These are phyloP conservation scores for Clarkia xantiana DNA, from an alignment of 345 rosid species.

Conservation along the genomic window DNA sequence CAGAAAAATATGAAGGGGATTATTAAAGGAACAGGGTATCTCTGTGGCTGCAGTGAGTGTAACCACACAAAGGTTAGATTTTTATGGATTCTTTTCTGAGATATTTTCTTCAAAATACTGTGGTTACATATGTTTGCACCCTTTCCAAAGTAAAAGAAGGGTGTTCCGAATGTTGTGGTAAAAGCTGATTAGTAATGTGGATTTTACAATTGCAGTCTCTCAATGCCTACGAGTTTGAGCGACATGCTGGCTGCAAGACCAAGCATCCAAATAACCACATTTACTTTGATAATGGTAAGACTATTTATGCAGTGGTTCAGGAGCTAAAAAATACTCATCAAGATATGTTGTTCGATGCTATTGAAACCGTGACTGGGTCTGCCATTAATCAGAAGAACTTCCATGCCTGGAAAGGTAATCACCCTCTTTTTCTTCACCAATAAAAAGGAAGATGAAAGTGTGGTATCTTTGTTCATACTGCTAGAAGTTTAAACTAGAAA, in stretches of 20 bases:
- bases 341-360: slow-evolving; percentile 36
- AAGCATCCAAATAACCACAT: slow-evolving; percentile 63
- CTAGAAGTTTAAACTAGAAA: too few relatives aligned
- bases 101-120: slow-evolving; percentile 1
- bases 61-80: slow-evolving; percentile 29
- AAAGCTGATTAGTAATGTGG: too few relatives aligned
- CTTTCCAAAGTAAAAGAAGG: too few relatives aligned
- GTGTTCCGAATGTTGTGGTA: not conserved
- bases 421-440: not conserved
- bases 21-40: slow-evolving; percentile 41
- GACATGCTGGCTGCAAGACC: slow-evolving; percentile 60
- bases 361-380: slow-evolving; percentile 40
- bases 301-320: slow-evolving; percentile 50
- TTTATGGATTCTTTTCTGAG: not conserved
- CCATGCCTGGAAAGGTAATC: slow-evolving; percentile 40
- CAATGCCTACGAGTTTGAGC: slow-evolving; percentile 54
- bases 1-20: slow-evolving; percentile 37
- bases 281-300: slow-evolving; percentile 57
- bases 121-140: not conserved
- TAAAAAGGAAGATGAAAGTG: not conserved
- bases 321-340: slow-evolving; percentile 52
- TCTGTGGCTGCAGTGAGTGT: slow-evolving; percentile 48
- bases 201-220: slow-evolving; percentile 24
- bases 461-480: not conserved
- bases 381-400: slow-evolving; percentile 44